These are phyloP conservation scores for Trichophyton benhamiae DNA, from an alignment of 2,329 filamentous ascomycete genomes.

Conservation along the genomic window DNA sequence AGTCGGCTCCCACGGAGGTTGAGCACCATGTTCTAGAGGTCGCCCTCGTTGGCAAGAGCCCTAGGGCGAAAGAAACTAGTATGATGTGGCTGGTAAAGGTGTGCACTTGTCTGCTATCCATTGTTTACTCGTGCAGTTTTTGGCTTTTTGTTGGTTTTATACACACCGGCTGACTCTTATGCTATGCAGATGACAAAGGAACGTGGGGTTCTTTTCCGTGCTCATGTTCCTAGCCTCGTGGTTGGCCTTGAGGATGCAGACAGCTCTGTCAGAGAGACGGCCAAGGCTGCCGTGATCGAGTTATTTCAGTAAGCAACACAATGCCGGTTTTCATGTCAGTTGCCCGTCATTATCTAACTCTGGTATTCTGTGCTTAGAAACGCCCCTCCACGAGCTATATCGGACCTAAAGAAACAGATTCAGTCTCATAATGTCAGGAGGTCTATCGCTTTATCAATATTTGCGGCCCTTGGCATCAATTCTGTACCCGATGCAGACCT, in stretches of 20 bases:
- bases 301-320: constrained; percentile 55
- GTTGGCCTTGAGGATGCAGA: constrained; percentile 83
- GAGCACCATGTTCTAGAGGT: constrained; percentile 68
- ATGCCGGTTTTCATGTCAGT: not conserved
- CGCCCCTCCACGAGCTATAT: constrained; percentile 71
- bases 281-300: constrained; percentile 72
- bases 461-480: constrained; percentile 55
- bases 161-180: not conserved
- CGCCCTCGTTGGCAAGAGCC: constrained; percentile 67
- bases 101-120: constrained; percentile 16
- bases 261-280: constrained; percentile 70
- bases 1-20: constrained; percentile 56
- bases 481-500: constrained; percentile 20
- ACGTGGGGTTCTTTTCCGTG: constrained; percentile 65
- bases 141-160: not conserved
- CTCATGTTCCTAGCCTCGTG: constrained; percentile 72
- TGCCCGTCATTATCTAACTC: not conserved
- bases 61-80: constrained; percentile 69
- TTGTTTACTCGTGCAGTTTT: not conserved
- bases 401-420: constrained; percentile 76
- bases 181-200: constrained; percentile 62
- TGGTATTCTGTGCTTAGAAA: constrained; percentile 36
- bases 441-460: constrained; percentile 70
- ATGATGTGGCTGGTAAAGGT: constrained; percentile 78
- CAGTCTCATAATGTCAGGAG: constrained; percentile 74